phyloP scores from a whole-genome alignment of 129 eudicot species.

The Silybum marianum region DNA sequence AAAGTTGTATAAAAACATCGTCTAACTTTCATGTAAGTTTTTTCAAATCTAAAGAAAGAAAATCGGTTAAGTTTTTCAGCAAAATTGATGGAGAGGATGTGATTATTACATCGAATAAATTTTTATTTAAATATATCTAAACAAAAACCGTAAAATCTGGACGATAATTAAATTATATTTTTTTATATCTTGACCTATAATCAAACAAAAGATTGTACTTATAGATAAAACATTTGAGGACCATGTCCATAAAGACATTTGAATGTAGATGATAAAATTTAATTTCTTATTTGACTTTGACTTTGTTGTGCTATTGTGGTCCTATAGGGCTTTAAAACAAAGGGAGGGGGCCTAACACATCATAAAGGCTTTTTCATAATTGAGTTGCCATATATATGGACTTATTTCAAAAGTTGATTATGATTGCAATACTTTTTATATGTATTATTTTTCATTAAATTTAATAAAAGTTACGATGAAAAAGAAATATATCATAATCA shows the following conservation, averaged over 20 bases:
- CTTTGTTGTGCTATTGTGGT: conserved; percentile 4
- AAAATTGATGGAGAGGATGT: neutral
- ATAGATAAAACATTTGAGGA: neutral
- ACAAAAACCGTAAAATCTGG: too few relatives aligned
- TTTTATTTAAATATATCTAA: neutral
- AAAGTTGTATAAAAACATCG: neutral
- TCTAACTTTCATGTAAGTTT: neutral
- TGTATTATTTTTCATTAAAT: neutral
- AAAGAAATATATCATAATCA: neutral
- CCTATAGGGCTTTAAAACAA: conserved; percentile 1
- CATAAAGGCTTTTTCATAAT: conserved; percentile 17
- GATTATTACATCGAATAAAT: neutral
- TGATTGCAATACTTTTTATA: neutral
- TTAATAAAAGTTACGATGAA: neutral
- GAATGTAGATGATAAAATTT: conserved; percentile 19
- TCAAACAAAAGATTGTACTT: neutral
- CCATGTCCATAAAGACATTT: conserved; percentile 22
- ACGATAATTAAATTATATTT: too few relatives aligned
- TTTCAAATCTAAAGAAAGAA: neutral
- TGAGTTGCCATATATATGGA: neutral
- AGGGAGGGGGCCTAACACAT: conserved; percentile 18
- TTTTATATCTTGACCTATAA: too few relatives aligned
- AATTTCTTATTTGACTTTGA: conserved; percentile 18
- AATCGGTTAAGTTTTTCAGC: neutral
- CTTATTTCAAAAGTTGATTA: neutral